Evolutionary conservation across 768 basidiomycete genomes (phyloP).

Genomic region (Boletus barrowsii): DNA sequence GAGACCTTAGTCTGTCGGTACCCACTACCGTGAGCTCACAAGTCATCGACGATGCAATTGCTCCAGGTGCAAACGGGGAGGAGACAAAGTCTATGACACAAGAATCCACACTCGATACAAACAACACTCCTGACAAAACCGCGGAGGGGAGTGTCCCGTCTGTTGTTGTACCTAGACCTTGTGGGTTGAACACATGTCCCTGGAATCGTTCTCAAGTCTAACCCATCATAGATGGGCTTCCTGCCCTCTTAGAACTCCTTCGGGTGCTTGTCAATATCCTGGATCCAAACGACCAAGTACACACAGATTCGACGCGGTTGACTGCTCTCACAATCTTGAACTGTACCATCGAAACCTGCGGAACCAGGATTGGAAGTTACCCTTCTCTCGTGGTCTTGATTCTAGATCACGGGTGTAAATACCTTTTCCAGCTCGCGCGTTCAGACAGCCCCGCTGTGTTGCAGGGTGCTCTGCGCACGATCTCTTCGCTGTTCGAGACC

Average conservation of each 20-base stretch:
- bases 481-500: conserved; percentile 84
- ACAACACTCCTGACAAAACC: not conserved
- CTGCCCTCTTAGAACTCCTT: conserved; percentile 88
- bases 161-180: conserved; percentile 20
- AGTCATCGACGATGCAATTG: conserved; percentile 10
- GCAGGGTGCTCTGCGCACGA: conserved; percentile 76
- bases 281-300: conserved; percentile 90
- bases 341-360: conserved; percentile 82
- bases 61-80: conserved; percentile 11
- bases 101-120: not conserved
- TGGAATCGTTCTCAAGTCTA: not conserved
- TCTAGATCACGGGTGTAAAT: conserved; percentile 90
- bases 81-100: not conserved
- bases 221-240: conserved; percentile 67
- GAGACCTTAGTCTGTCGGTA: conserved; percentile 63
- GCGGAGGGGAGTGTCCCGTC: conserved; percentile 36
- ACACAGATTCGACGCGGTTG: conserved; percentile 93
- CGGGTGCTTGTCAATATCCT: conserved; percentile 94
- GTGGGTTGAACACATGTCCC: conserved; percentile 7
- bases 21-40: conserved; percentile 33
- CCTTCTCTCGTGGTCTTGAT: conserved; percentile 75
- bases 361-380: conserved; percentile 69
- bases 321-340: conserved; percentile 87
- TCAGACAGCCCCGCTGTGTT: conserved; percentile 83
- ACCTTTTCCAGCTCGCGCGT: conserved; percentile 92